A percentile compares a stretch with the other conserved stretches of the same genome.
Evolutionary conservation across 768 basidiomycete species (phyloP).

Genomic region (Harrya chromipes): DNA sequence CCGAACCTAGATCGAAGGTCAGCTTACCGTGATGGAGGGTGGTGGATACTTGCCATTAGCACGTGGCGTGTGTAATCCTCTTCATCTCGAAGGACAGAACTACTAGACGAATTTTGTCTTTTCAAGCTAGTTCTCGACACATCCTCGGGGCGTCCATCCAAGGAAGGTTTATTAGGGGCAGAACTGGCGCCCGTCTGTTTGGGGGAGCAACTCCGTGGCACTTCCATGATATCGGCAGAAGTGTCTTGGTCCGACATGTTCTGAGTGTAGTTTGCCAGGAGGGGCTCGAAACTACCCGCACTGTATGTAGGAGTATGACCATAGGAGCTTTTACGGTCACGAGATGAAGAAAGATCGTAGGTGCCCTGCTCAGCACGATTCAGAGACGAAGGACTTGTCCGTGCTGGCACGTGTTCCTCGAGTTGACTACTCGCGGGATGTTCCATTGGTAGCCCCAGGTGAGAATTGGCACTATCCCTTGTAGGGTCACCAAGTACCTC

Average conservation of each 20-base stretch:
- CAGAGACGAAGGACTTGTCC: conserved; percentile 43
- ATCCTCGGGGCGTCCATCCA: conserved; percentile 26
- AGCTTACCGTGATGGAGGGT: conserved; percentile 2
- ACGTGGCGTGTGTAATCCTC: conserved; percentile 57
- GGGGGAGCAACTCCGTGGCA: conserved; percentile 30
- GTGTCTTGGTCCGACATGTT: conserved; percentile 20
- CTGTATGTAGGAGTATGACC: conserved; percentile 49
- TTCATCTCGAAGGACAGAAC: conserved; percentile 41
- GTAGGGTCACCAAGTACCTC: conserved; percentile 20
- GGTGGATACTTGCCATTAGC: conserved; percentile 43
- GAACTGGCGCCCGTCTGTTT: conserved; percentile 1
- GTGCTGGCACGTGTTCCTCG: conserved; percentile 45
- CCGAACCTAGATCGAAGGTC: conserved; percentile 43
- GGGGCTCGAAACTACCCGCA: conserved; percentile 57
- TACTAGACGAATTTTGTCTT: conserved; percentile 20
- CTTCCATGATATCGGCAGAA: conserved; percentile 14
- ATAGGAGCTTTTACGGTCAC: conserved; percentile 31
- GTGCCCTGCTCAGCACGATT: conserved; percentile 14
- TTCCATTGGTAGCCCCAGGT: conserved; percentile 40
- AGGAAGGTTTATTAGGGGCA: conserved; percentile 6
- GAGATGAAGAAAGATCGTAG: conserved; percentile 26
- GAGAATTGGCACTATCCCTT: conserved; percentile 46
- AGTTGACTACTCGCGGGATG: conserved; percentile 14
- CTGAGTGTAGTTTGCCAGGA: conserved; percentile 46
- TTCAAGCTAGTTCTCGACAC: conserved; percentile 22